Percentiles rank a stretch among this genome's conserved stretches.
Conservation (phyloP, 2,329 filamentous ascomycete species). For the Claviceps cyperi region DNA sequence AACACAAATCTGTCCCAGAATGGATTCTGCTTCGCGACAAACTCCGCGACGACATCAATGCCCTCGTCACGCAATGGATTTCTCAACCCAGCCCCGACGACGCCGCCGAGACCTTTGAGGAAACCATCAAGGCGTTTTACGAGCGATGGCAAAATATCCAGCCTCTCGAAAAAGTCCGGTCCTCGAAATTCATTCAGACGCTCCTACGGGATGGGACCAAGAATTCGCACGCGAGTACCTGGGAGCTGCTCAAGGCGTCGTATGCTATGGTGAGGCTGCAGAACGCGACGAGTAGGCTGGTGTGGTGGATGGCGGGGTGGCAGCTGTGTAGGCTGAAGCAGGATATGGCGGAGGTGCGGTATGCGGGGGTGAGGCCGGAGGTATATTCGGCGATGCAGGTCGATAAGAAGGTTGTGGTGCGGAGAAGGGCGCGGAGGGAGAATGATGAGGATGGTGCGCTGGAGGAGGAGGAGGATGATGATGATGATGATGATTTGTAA, state of each 20-base stretch:
- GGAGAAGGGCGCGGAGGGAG: constrained; percentile 10
- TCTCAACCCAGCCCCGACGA: constrained; percentile 1
- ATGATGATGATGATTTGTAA: too few relatives aligned
- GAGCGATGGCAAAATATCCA: constrained; percentile 28
- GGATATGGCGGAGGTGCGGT: constrained; percentile 6
- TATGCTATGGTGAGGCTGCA: constrained; percentile 27
- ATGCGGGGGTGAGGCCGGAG: constrained; percentile 19
- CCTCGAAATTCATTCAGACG: constrained; percentile 12
- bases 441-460: constrained; percentile 11
- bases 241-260: constrained; percentile 38
- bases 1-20: constrained; percentile 13
- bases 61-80: constrained; percentile 20
- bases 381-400: constrained; percentile 24
- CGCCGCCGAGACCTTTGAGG: constrained; percentile 8
- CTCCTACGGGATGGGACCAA: constrained; percentile 14
- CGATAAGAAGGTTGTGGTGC: constrained; percentile 17
- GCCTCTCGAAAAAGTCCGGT: constrained; percentile 15
- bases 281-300: constrained; percentile 14
- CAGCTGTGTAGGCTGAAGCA: constrained; percentile 36
- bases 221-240: constrained; percentile 20
- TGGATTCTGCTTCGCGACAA: constrained; percentile 8
- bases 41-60: constrained; percentile 16
- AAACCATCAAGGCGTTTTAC: constrained; percentile 22
- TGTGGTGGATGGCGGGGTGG: constrained; percentile 33
- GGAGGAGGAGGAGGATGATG: not conserved